Evolutionary conservation across 2,329 filamentous ascomycete genomes (phyloP).

Genomic region (Knufia fluminis): DNA sequence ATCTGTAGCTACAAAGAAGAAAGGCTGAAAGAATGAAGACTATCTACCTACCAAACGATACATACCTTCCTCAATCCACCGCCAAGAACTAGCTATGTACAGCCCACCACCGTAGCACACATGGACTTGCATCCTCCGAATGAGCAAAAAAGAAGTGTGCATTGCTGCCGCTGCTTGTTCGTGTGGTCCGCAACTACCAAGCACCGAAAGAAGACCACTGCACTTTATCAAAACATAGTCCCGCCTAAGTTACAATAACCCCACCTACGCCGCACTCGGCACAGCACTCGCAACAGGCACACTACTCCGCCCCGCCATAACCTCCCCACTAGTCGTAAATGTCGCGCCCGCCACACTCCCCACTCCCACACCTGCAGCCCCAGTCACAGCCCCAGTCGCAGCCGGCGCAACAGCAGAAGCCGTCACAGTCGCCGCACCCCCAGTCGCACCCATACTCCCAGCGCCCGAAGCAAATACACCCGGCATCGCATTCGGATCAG

Average conservation of each 20-base stretch:
- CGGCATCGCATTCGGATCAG: background rate
- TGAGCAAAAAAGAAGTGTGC: too few species aligned
- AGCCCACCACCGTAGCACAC: background rate
- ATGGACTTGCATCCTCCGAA: background rate
- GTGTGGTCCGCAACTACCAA: too few species aligned
- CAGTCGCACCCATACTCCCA: background rate
- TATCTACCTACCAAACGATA: too few species aligned
- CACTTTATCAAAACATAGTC: too few species aligned
- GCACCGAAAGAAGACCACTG: too few species aligned
- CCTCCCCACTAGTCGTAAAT: constrained; percentile 2
- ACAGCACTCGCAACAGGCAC: background rate
- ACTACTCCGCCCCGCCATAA: constrained; percentile 3
- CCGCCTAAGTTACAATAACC: too few species aligned
- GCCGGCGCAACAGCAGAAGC: background rate
- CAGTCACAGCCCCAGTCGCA: too few species aligned
- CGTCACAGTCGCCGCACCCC: background rate
- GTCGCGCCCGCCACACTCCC: background rate
- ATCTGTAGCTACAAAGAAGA: constrained; percentile 10
- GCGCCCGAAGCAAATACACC: background rate
- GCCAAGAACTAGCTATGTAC: background rate
- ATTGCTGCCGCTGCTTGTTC: too few species aligned
- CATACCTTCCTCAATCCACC: background rate
- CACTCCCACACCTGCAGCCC: background rate
- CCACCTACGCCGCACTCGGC: background rate
- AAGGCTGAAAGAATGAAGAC: too few species aligned